Percentiles rank a stretch among this genome's conserved stretches.
Conservation (phyloP, 2,329 filamentous ascomycete genomes). For the Metarhizium robertsii region DNA sequence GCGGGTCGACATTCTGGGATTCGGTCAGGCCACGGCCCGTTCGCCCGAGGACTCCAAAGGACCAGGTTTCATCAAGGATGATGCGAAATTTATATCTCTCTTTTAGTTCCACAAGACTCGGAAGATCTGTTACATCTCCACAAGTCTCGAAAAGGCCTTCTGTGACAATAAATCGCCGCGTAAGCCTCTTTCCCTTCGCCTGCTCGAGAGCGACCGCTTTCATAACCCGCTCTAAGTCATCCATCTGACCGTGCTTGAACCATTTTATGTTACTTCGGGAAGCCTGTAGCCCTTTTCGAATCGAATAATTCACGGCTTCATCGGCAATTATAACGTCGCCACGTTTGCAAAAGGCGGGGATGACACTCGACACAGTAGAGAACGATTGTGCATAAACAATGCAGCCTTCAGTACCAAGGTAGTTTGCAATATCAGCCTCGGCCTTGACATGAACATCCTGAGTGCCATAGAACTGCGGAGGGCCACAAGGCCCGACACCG, state of each 20-base stretch:
- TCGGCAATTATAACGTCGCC: constrained; percentile 97
- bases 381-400: constrained; percentile 97
- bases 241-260: constrained; percentile 96
- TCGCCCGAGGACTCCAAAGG: constrained; percentile 86
- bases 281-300: constrained; percentile 89
- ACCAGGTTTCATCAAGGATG: constrained; percentile 95
- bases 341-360: constrained; percentile 92
- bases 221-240: constrained; percentile 79
- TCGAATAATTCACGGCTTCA: constrained; percentile 84
- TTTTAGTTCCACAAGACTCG: constrained; percentile 86
- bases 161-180: constrained; percentile 88
- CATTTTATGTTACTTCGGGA: constrained; percentile 84
- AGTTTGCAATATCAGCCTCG: constrained; percentile 85
- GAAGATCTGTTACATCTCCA: constrained; percentile 77
- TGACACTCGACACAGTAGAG: constrained; percentile 92
- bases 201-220: constrained; percentile 82
- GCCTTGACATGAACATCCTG: constrained; percentile 98
- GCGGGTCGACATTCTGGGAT: constrained; percentile 89
- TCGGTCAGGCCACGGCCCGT: constrained; percentile 91
- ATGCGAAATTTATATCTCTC: constrained; percentile 96
- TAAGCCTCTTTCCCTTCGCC: constrained; percentile 73
- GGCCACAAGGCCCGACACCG: constrained; percentile 91
- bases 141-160: constrained; percentile 89
- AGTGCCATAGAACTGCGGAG: constrained; percentile 95
- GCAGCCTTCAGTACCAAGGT: constrained; percentile 76